These are phyloP conservation scores for Leishmania major DNA, from an alignment of 208 protist genomes.

Conservation along the genomic window DNA sequence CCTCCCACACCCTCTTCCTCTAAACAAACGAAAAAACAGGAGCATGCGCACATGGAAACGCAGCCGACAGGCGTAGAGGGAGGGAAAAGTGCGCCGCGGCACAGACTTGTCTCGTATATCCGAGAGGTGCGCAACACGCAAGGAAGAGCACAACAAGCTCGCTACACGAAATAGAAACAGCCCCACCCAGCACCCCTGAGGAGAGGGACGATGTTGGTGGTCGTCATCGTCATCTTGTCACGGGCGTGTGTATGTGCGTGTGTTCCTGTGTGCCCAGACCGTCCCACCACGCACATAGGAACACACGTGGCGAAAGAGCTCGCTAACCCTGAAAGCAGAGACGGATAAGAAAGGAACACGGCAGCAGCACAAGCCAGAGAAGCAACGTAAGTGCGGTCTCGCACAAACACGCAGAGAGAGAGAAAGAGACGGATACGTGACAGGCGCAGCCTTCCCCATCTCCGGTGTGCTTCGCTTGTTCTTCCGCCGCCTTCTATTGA, in stretches of 20 bases:
- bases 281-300: neutral
- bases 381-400: neutral
- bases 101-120: slow-evolving; percentile 8
- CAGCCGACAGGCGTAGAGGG: neutral
- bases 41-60: neutral
- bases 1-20: neutral
- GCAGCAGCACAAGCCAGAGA: neutral
- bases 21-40: neutral
- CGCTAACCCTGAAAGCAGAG: neutral
- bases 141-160: neutral
- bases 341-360: neutral
- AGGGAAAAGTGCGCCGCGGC: too few relatives aligned
- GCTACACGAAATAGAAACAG: neutral
- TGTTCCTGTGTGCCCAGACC: neutral
- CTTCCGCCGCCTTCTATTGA: slow-evolving; percentile 13
- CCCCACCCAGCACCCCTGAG: too few relatives aligned
- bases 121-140: slow-evolving; percentile 1
- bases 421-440: neutral
- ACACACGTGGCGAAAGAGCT: neutral
- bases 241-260: neutral
- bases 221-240: neutral
- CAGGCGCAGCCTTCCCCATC: neutral
- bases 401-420: neutral
- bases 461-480: neutral
- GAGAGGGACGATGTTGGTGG: neutral